phyloP scores from a whole-genome alignment of 768 basidiomycete species.

The Mycena latifolia region DNA sequence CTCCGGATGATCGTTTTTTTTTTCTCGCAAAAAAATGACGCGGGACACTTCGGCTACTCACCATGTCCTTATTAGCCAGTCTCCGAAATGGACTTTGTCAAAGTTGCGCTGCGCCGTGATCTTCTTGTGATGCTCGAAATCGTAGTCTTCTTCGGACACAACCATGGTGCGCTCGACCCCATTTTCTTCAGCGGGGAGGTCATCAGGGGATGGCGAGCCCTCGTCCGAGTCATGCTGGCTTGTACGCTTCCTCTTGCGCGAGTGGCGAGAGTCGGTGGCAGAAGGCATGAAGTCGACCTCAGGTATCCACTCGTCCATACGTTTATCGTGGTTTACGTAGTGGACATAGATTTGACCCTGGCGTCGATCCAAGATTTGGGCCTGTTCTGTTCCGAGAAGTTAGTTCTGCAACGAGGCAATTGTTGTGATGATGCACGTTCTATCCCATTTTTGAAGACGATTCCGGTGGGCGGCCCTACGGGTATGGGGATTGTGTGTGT shows the following conservation, averaged over 20 bases:
- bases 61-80: constrained; percentile 93
- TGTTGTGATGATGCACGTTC: constrained; percentile 43
- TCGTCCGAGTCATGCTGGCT: constrained; percentile 45
- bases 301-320: constrained; percentile 81
- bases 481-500: constrained; percentile 44
- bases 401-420: constrained; percentile 30
- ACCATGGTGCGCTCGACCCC: constrained; percentile 39
- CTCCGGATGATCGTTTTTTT: too few relatives aligned
- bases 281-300: constrained; percentile 53
- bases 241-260: constrained; percentile 33
- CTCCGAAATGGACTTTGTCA: constrained; percentile 87
- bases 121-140: constrained; percentile 75
- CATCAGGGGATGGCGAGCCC: constrained; percentile 23
- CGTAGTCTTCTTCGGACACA: constrained; percentile 79
- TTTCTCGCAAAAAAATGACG: not conserved
- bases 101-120: constrained; percentile 84
- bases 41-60: constrained; percentile 50
- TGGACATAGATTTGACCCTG: constrained; percentile 75
- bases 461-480: constrained; percentile 44
- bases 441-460: constrained; percentile 48
- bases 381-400: constrained; percentile 52
- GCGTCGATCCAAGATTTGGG: constrained; percentile 65
- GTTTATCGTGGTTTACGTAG: constrained; percentile 77
- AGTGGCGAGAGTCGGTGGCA: constrained; percentile 37
- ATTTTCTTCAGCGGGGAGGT: constrained; percentile 25